Conservation (phyloP, 495 filamentous ascomycete genomes). For the Tuber borchii region DNA sequence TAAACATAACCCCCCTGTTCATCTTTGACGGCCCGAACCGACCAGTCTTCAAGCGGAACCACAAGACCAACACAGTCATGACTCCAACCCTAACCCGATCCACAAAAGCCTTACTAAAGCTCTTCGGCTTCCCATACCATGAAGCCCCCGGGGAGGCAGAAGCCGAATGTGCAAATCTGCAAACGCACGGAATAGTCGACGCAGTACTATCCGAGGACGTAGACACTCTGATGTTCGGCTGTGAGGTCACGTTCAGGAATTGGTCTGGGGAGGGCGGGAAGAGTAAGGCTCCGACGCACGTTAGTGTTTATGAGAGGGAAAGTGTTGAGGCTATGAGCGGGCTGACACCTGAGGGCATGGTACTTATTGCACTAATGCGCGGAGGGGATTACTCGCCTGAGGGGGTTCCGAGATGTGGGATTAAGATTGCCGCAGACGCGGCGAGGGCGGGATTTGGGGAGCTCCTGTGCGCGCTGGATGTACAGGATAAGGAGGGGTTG, state of each 20-base stretch:
- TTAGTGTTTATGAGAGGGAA: slow-evolving; percentile 64
- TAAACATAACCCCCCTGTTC: slow-evolving; percentile 82
- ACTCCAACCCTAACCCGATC: slow-evolving; percentile 51
- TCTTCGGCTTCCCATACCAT: slow-evolving; percentile 80
- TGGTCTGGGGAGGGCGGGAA: slow-evolving; percentile 68
- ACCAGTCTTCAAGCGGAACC: slow-evolving; percentile 83
- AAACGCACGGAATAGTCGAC: slow-evolving; percentile 79
- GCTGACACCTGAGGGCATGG: slow-evolving; percentile 81
- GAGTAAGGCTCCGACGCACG: slow-evolving; percentile 71
- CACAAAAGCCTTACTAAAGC: slow-evolving; percentile 69
- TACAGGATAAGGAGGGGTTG: slow-evolving; percentile 51
- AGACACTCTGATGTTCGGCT: slow-evolving; percentile 97
- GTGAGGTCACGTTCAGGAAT: slow-evolving; percentile 65
- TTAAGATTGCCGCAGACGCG: slow-evolving; percentile 81
- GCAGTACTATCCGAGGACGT: slow-evolving; percentile 96
- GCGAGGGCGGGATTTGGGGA: slow-evolving; percentile 81
- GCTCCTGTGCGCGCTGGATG: slow-evolving; percentile 59
- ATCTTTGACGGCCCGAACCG: slow-evolving; percentile 92
- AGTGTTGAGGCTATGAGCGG: slow-evolving; percentile 51
- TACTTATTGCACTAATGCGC: slow-evolving; percentile 88
- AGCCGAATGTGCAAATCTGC: slow-evolving; percentile 86
- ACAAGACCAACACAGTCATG: slow-evolving; percentile 50
- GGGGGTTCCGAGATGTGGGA: slow-evolving; percentile 79
- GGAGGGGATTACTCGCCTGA: slow-evolving; percentile 92
- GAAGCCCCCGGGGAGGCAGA: slow-evolving; percentile 93